Conservation (phyloP, 2,329 filamentous ascomycete species). For the Dothistroma septosporum region DNA sequence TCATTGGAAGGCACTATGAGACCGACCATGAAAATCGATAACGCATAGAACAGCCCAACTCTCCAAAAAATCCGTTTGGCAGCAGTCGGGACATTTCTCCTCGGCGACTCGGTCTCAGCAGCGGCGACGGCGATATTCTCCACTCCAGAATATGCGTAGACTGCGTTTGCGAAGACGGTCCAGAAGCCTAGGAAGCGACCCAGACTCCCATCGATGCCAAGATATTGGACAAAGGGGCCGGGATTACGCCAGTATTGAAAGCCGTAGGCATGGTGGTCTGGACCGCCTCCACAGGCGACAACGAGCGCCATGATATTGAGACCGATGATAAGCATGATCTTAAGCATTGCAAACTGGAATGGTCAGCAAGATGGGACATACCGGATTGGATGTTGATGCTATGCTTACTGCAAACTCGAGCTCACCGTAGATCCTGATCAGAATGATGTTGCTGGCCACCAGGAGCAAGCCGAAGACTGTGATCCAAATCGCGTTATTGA, state of each 20-base stretch:
- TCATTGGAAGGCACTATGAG: conserved; percentile 30
- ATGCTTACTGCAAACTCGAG: conserved; percentile 37
- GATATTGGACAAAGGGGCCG: conserved; percentile 17
- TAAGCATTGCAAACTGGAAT: conserved; percentile 41
- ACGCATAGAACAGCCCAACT: conserved; percentile 32
- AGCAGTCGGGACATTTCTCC: conserved; percentile 18
- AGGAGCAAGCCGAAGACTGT: conserved; percentile 18
- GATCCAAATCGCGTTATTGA: conserved; percentile 25
- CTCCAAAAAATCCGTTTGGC: conserved; percentile 14
- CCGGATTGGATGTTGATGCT: not conserved
- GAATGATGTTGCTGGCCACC: conserved; percentile 19
- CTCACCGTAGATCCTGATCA: conserved; percentile 42
- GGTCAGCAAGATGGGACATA: not conserved
- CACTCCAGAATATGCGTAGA: conserved; percentile 16
- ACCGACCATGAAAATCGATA: conserved; percentile 31
- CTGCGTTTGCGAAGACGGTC: conserved; percentile 14
- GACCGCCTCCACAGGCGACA: conserved; percentile 36
- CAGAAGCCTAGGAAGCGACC: conserved; percentile 24
- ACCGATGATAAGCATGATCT: conserved; percentile 43
- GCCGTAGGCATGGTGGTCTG: conserved; percentile 35
- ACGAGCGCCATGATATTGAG: conserved; percentile 28
- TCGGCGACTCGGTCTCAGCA: conserved; percentile 20
- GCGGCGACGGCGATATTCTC: conserved; percentile 14
- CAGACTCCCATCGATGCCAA: conserved; percentile 7
- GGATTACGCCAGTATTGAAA: conserved; percentile 21